phyloP scores from a whole-genome alignment of 495 filamentous ascomycete genomes.

The Viridothelium virens region DNA sequence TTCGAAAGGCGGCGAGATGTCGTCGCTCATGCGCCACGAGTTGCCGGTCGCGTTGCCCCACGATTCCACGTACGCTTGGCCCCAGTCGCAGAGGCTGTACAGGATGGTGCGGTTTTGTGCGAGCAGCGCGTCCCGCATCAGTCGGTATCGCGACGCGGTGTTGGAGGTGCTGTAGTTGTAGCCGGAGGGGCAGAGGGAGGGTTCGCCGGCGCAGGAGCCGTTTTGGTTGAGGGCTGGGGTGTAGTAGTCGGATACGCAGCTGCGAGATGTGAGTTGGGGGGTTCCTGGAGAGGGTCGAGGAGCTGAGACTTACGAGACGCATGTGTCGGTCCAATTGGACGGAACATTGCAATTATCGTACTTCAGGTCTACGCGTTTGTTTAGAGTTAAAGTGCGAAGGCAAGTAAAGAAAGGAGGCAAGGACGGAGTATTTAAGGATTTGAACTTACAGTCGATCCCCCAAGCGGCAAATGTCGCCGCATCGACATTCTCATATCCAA shows the following conservation, averaged over 20 bases:
- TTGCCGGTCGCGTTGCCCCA: conserved; percentile 48
- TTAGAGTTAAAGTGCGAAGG: neutral
- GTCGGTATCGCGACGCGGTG: conserved; percentile 45
- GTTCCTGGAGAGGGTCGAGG: conserved; percentile 9
- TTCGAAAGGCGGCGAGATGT: conserved; percentile 40
- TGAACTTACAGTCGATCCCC: conserved; percentile 52
- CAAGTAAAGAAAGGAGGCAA: neutral
- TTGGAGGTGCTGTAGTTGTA: conserved; percentile 50
- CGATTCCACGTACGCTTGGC: conserved; percentile 43
- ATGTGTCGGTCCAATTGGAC: conserved; percentile 38
- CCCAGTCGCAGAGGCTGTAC: conserved; percentile 63
- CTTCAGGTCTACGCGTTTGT: conserved; percentile 46
- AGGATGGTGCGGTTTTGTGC: conserved; percentile 49
- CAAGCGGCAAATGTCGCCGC: conserved; percentile 55
- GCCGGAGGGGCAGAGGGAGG: conserved; percentile 39
- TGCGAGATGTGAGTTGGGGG: neutral
- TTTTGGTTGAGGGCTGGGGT: conserved; percentile 26
- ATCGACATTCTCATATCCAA: conserved; percentile 56
- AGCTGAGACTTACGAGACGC: conserved; percentile 28
- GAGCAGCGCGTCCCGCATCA: conserved; percentile 56
- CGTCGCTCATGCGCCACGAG: conserved; percentile 50
- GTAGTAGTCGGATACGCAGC: conserved; percentile 31
- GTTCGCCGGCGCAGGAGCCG: conserved; percentile 33
- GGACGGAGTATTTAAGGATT: neutral
- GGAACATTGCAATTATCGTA: conserved; percentile 63